Conservation (phyloP, 768 basidiomycete species). For the Auriscalpium microsporum region DNA sequence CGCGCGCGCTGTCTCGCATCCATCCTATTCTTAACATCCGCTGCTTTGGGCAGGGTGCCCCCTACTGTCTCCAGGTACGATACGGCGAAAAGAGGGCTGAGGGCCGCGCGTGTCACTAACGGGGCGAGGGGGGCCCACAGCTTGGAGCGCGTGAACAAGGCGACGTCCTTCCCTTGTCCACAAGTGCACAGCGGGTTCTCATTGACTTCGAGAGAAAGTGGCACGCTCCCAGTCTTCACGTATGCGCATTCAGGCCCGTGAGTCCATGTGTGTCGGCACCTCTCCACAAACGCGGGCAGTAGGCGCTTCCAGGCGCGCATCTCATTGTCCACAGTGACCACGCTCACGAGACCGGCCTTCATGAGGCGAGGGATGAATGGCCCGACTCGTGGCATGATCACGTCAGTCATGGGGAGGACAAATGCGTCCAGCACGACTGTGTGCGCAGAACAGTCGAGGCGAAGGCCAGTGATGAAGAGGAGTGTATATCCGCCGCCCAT, state of each 20-base stretch:
- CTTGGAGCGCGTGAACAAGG: conserved; percentile 23
- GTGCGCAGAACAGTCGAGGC: conserved; percentile 39
- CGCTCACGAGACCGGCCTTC: not conserved
- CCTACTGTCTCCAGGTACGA: conserved; percentile 38
- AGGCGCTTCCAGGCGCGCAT: conserved; percentile 41
- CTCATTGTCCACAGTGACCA: conserved; percentile 26
- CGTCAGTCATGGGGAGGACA: conserved; percentile 30
- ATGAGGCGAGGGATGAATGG: conserved; percentile 24
- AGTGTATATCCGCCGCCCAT: conserved; percentile 26
- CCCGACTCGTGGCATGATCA: conserved; percentile 15
- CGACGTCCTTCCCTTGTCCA: conserved; percentile 40
- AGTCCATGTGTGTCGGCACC: conserved; percentile 42
- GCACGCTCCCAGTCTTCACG: conserved; percentile 23
- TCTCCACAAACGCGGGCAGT: conserved; percentile 42
- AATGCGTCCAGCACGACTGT: conserved; percentile 45
- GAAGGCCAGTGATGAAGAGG: conserved; percentile 38
- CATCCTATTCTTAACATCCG: conserved; percentile 7
- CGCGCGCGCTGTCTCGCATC: conserved; percentile 13
- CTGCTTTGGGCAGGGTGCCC: not conserved
- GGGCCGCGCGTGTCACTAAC: conserved; percentile 39
- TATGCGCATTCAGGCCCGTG: conserved; percentile 45
- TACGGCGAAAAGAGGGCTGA: conserved; percentile 46
- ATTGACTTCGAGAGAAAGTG: conserved; percentile 29
- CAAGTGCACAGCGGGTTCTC: conserved; percentile 43
- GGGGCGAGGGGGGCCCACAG: conserved; percentile 34